phyloP scores from a whole-genome alignment of 2,329 filamentous ascomycete genomes.

The Calycina herbarum region DNA sequence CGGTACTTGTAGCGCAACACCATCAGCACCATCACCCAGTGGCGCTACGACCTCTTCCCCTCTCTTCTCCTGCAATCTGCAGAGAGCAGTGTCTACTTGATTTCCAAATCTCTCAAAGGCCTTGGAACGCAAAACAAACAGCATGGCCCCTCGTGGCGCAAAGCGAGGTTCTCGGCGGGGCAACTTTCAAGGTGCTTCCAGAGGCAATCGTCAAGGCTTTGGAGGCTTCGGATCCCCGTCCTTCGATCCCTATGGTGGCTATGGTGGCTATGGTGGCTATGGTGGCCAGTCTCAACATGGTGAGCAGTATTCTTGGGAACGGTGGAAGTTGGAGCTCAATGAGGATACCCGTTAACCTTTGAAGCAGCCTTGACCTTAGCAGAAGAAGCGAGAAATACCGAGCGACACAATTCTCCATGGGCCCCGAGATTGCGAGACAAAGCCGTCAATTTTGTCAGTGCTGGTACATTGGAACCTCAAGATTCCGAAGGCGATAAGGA shows the following conservation, averaged over 20 bases:
- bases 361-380: conserved; percentile 43
- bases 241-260: conserved; percentile 29
- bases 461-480: conserved; percentile 44
- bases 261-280: conserved; percentile 29
- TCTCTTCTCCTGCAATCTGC: neutral
- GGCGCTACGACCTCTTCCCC: neutral
- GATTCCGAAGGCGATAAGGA: conserved; percentile 31
- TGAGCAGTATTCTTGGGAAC: conserved; percentile 11
- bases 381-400: conserved; percentile 60
- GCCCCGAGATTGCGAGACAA: conserved; percentile 54
- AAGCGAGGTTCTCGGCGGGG: conserved; percentile 16
- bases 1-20: neutral
- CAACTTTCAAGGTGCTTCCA: conserved; percentile 13
- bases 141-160: conserved; percentile 5
- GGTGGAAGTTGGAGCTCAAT: neutral
- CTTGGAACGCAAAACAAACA: conserved; percentile 12
- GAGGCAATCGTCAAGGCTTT: conserved; percentile 13
- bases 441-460: conserved; percentile 60
- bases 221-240: conserved; percentile 8
- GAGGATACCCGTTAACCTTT: neutral
- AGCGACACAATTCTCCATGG: conserved; percentile 48
- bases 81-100: neutral
- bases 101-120: neutral
- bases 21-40: neutral
- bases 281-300: conserved; percentile 23